These are phyloP conservation scores for Neodidymelliopsis sp. DNA, from an alignment of 2,329 filamentous ascomycete genomes.

Conservation along the genomic window DNA sequence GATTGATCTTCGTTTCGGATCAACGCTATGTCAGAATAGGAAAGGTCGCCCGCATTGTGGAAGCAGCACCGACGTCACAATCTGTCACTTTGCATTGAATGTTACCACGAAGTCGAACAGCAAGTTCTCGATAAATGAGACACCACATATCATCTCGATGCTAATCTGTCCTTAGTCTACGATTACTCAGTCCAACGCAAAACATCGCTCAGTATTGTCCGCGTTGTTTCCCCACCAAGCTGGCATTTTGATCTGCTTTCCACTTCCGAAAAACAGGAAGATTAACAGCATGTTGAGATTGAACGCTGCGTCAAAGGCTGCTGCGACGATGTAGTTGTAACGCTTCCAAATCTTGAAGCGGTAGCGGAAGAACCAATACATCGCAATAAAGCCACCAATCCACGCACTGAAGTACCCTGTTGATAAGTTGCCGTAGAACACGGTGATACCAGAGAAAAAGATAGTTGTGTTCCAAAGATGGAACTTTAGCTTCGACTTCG, in stretches of 20 bases:
- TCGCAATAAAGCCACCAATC: slow-evolving; percentile 67
- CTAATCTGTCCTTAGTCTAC: not conserved
- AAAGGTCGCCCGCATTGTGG: not conserved
- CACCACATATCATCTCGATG: too few relatives aligned
- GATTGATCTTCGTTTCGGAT: slow-evolving; percentile 16
- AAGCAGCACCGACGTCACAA: slow-evolving; percentile 14
- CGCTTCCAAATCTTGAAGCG: slow-evolving; percentile 65
- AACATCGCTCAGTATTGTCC: slow-evolving; percentile 65
- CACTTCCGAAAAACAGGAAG: slow-evolving; percentile 67
- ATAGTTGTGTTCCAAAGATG: slow-evolving; percentile 68
- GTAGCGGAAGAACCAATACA: slow-evolving; percentile 65
- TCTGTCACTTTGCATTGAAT: not conserved
- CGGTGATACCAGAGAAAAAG: slow-evolving; percentile 63
- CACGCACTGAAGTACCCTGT: slow-evolving; percentile 65
- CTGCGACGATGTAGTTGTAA: slow-evolving; percentile 68
- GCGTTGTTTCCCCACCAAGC: slow-evolving; percentile 70
- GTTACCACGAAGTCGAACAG: too few relatives aligned
- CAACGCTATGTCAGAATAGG: slow-evolving; percentile 1
- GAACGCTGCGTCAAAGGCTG: slow-evolving; percentile 68
- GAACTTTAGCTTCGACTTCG: slow-evolving; percentile 60
- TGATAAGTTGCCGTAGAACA: slow-evolving; percentile 68
- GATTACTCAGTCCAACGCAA: slow-evolving; percentile 53
- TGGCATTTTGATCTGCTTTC: slow-evolving; percentile 66
- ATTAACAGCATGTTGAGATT: slow-evolving; percentile 68
- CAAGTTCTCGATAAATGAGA: too few relatives aligned